A percentile compares a stretch with the other conserved stretches of the same genome.
Conservation (phyloP, 2,329 filamentous ascomycete genomes). For the Gaeumannomyces tritici region DNA sequence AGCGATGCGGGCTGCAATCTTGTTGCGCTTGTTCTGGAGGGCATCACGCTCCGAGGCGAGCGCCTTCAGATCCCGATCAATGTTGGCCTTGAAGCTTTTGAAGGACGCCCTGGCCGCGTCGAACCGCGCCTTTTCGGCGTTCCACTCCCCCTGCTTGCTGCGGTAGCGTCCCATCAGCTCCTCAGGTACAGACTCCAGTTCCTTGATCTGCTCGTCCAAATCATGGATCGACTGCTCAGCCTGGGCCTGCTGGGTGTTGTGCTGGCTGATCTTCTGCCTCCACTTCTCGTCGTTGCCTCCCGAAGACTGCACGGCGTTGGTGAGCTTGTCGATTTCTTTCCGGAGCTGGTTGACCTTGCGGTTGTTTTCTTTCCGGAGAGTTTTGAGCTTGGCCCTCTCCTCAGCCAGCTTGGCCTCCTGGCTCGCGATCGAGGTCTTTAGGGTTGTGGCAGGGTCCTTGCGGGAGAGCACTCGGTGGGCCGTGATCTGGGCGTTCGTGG, state of each 20-base stretch:
- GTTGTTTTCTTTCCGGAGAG: conserved; percentile 66
- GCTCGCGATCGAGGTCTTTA: conserved; percentile 66
- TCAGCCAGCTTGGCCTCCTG: conserved; percentile 63
- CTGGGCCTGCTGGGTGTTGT: conserved; percentile 63
- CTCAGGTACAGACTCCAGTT: conserved; percentile 53
- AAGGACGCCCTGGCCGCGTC: conserved; percentile 46
- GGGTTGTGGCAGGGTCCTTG: conserved; percentile 65
- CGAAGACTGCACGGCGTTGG: conserved; percentile 54
- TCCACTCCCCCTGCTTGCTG: conserved; percentile 40
- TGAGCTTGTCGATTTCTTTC: conserved; percentile 65
- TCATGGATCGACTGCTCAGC: conserved; percentile 25
- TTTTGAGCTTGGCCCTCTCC: conserved; percentile 59
- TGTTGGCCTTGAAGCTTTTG: conserved; percentile 47
- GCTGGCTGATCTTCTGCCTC: conserved; percentile 65
- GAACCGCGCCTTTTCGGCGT: conserved; percentile 47
- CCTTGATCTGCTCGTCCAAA: conserved; percentile 51
- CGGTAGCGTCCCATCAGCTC: conserved; percentile 50
- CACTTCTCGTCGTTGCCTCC: conserved; percentile 69
- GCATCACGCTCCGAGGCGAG: conserved; percentile 55
- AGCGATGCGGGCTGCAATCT: conserved; percentile 59
- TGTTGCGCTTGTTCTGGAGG: conserved; percentile 60
- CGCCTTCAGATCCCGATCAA: conserved; percentile 53
- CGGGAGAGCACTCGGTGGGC: conserved; percentile 46
- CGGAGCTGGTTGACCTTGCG: conserved; percentile 55
- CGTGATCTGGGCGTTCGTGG: conserved; percentile 4